A percentile compares a stretch with the other conserved stretches of the same genome.
Evolutionary conservation across 768 basidiomycete species (phyloP).

Genomic region (Suillus spraguei): DNA sequence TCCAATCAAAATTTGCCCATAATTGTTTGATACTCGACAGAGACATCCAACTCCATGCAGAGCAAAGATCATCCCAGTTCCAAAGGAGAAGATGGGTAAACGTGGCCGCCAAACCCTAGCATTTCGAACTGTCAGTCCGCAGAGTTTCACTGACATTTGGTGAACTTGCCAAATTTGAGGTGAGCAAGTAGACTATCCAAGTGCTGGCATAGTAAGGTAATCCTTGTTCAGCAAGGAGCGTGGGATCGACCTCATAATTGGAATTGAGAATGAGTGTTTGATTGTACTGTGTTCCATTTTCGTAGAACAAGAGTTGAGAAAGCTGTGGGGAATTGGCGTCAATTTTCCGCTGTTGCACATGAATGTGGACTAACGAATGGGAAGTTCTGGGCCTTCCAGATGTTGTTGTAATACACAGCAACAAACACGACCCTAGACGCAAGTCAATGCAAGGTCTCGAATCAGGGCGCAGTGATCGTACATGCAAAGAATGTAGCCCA

Average conservation of each 20-base stretch:
- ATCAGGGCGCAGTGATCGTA: slow-evolving; percentile 21
- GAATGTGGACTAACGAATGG: slow-evolving; percentile 43
- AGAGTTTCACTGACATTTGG: neutral
- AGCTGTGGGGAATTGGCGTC: slow-evolving; percentile 19
- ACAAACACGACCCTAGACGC: slow-evolving; percentile 23
- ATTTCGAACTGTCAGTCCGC: neutral
- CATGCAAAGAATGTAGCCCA: slow-evolving; percentile 54
- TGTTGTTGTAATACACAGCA: slow-evolving; percentile 41
- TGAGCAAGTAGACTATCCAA: slow-evolving; percentile 47
- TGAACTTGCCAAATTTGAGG: slow-evolving; percentile 38
- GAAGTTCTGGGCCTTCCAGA: slow-evolving; percentile 57
- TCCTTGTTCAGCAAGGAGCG: slow-evolving; percentile 42
- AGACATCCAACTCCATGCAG: slow-evolving; percentile 44
- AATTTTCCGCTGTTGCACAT: slow-evolving; percentile 6
- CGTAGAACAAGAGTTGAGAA: slow-evolving; percentile 46
- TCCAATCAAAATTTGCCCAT: slow-evolving; percentile 41
- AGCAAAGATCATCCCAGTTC: slow-evolving; percentile 43
- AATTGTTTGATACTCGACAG: slow-evolving; percentile 36
- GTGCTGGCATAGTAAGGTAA: slow-evolving; percentile 43
- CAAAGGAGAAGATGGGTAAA: slow-evolving; percentile 50
- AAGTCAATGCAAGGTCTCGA: slow-evolving; percentile 2
- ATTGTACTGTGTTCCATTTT: slow-evolving; percentile 50
- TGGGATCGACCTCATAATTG: slow-evolving; percentile 44
- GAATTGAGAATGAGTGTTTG: slow-evolving; percentile 46
- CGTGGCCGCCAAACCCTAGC: slow-evolving; percentile 45